Evolutionary conservation across 179 eudicot genomes (phyloP).

Genomic region (Silene vulgaris): DNA sequence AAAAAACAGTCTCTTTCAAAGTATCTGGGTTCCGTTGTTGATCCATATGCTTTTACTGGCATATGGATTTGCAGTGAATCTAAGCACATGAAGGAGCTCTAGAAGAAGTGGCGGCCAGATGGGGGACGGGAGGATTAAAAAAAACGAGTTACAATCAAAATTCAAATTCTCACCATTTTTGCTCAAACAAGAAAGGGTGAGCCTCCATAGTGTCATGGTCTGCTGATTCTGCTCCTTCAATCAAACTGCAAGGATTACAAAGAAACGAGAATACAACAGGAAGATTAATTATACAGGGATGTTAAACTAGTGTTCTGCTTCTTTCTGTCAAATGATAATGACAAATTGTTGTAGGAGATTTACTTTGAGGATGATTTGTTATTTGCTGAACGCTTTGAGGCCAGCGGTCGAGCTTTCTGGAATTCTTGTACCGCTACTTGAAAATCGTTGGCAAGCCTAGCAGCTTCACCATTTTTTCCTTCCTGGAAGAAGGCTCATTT

Average conservation of each 20-base stretch:
- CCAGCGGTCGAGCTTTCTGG: conserved; percentile 13
- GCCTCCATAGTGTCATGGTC: conserved; percentile 4
- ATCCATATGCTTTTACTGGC: no score
- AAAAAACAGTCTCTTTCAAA: no score
- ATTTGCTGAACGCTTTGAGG: conserved; percentile 6
- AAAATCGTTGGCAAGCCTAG: conserved; percentile 7
- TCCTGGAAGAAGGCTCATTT: not conserved
- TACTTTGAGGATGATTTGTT: conserved; percentile 1
- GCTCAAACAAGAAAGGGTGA: conserved; percentile 20
- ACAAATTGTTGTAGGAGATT: not conserved
- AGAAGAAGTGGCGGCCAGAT: no score
- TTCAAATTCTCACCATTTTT: not conserved
- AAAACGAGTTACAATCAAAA: not conserved
- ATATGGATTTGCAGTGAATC: no score
- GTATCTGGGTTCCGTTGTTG: no score
- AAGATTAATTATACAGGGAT: not conserved
- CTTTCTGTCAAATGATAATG: not conserved
- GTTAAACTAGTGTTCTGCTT: not conserved
- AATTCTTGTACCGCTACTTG: conserved; percentile 13
- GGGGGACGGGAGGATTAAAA: no score
- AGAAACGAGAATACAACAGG: not conserved
- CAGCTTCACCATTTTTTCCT: not conserved
- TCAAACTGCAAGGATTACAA: conserved; percentile 8
- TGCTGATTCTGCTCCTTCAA: not conserved
- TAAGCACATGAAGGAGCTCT: no score